Base-by-base conservation (phyloP, 148 eudicot genomes). In the Spergularia marina region DNA sequence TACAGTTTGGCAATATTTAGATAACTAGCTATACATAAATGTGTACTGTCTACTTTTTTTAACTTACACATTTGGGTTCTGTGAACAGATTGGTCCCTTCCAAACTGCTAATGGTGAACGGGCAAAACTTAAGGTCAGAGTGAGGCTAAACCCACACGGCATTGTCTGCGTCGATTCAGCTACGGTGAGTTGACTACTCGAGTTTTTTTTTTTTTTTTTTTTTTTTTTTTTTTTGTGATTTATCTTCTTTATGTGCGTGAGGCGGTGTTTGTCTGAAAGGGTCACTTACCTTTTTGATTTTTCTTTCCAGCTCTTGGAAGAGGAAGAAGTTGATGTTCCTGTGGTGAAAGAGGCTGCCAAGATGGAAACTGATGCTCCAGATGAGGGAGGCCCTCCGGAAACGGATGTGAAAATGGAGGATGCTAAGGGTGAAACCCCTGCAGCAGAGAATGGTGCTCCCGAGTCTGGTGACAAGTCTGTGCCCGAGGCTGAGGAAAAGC, bases 391-490 rank as follows among this genome's bases (percentile, higher is more conserved):
- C 12, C 36, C 82, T 11, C 53, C 81, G 75, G 93, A 85, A 73
- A 67, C 74, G 72, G 98, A 94, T 81, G 88, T 86, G 11, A 90
- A 89, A 65, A 91, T 94, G 97, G 89, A 91, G 80, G 97, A 94
- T 83, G 89, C 94, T 12, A 91, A 84, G 76, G 83, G 76, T 72
- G 90, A 87, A 47, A 78, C 66, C 36, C 71, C 84, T 64, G 89
- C 81, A 13, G 84, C 82, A 59, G 96, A 88, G 72, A 94, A 94
- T 85, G 96, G 96, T 83, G 88, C 74, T 23, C 89, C 89, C 36
- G 92, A 85, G 66, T 80, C 94, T 2, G 89, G 86, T 52, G 98
- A 87, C 17, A 83, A 82, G 69, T 83, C 90, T 63, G 91, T 78
- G 52, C 83, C 88, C 25, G 91, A 82, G 63, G 82, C 88, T 4